Base-by-base conservation (phyloP, 305 asterid species). In the Vinca major region DNA sequence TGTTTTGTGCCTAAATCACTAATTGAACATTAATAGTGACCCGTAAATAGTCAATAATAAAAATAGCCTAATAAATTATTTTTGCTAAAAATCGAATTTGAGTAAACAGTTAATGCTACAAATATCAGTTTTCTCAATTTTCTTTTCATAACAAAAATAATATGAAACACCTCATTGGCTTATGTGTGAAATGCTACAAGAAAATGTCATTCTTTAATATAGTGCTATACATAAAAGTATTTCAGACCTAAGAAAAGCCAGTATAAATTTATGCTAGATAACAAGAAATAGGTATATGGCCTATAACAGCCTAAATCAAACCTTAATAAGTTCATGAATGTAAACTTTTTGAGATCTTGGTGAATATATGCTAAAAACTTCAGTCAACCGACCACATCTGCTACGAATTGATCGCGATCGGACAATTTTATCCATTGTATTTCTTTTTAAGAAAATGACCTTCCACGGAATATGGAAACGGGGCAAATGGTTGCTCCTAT, bases 251-350 rank as follows among this genome's bases (percentile, higher is more conserved):
- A 10, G 39, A 52, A 47, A 26, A 26, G 56, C 8, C 50, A 50
- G 33, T 49, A n/a, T 36, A 33, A 36, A 16, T 7, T 13, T n/a
- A 20, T 37, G 71, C 37, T 41, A 41, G 3, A 55, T 56, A 44
- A 41, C 4, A n/a, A 21, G 21, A 21, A 4, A 44, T 66, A 68
- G 65, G 39, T 57, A 68, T 57, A 47, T 69, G 66, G 60, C 67
- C 50, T 26, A 58, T 37, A 20, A 19, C 52, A 39, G 62, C 8
- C 63, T 20, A 13, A 39, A 45, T 37, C 49, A 16, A 45, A 19
- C 9, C 58, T 16, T 57, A 12, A 47, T 2, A 21, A 26, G 14
- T 40, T 57, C 11, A 5, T 16, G 5, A 47, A 48, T 21, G 13
- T n/a, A 43, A n/a, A 37, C 70, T 51, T 65, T 50, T 33, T 45